Conservation (phyloP, 768 basidiomycete species). For the Rhizopogon sp. region DNA sequence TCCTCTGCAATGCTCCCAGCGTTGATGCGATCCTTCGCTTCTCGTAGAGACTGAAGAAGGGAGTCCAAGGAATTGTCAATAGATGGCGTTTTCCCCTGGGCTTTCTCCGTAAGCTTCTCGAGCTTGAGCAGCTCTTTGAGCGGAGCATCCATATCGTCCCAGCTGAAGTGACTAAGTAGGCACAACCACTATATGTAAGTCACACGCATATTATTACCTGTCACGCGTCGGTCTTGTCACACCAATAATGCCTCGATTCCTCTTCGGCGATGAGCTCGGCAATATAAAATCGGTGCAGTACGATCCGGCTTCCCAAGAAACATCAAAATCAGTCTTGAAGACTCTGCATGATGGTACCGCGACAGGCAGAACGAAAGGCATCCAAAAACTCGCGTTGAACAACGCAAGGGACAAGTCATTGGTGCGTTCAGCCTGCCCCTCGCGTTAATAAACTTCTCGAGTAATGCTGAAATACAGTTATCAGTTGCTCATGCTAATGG, state of each 20-base stretch:
- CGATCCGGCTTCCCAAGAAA: conserved; percentile 23
- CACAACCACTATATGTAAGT: conserved; percentile 11
- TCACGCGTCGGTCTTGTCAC: conserved; percentile 1
- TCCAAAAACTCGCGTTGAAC: conserved; percentile 36
- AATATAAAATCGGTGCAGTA: conserved; percentile 61
- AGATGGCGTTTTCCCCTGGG: conserved; percentile 50
- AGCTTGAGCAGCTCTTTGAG: conserved; percentile 79
- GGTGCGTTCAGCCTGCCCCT: conserved; percentile 28
- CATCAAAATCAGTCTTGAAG: conserved; percentile 28
- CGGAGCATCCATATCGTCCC: conserved; percentile 56
- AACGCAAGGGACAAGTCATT: conserved; percentile 25
- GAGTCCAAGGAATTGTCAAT: conserved; percentile 59
- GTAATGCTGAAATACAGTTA: conserved; percentile 50
- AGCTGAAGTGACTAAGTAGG: neutral
- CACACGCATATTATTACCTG: conserved; percentile 6
- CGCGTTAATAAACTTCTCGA: conserved; percentile 9
- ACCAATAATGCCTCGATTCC: conserved; percentile 56
- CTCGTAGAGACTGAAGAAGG: conserved; percentile 52
- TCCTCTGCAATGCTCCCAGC: conserved; percentile 45
- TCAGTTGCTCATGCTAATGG: conserved; percentile 64
- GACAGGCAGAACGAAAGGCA: conserved; percentile 28
- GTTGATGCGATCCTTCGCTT: conserved; percentile 49
- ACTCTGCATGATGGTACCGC: conserved; percentile 29
- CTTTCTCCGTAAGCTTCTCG: conserved; percentile 50
- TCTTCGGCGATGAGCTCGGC: conserved; percentile 77